Evolutionary conservation across 768 basidiomycete genomes (phyloP).

Genomic region (Stropharia rugosoannulata): DNA sequence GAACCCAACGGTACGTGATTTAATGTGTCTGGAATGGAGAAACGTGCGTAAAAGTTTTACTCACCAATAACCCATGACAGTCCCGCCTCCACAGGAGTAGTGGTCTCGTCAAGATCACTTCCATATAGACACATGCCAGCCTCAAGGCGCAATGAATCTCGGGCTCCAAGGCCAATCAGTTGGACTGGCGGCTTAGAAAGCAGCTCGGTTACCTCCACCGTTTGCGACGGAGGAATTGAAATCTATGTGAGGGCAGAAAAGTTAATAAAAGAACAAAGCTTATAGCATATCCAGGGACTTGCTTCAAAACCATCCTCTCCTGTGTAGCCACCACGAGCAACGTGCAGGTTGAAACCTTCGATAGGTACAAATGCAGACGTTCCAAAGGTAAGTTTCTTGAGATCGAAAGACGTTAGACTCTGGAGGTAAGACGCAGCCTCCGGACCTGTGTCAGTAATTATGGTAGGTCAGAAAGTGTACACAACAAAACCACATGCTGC

Average conservation of each 20-base stretch:
- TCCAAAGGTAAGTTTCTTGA: slow-evolving; percentile 78
- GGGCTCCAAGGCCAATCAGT: slow-evolving; percentile 86
- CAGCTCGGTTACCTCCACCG: slow-evolving; percentile 70
- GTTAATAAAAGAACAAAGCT: background rate
- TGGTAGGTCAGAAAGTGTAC: background rate
- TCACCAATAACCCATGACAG: slow-evolving; percentile 91
- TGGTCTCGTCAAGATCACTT: slow-evolving; percentile 86
- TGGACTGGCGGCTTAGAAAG: slow-evolving; percentile 66
- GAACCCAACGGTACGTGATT: background rate
- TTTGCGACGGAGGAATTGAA: slow-evolving; percentile 80
- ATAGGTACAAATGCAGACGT: slow-evolving; percentile 79
- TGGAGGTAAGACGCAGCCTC: slow-evolving; percentile 81
- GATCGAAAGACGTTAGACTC: slow-evolving; percentile 69
- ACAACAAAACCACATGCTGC: slow-evolving; percentile 7
- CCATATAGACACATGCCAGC: slow-evolving; percentile 98
- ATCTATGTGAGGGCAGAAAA: slow-evolving; percentile 48
- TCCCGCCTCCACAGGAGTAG: slow-evolving; percentile 87
- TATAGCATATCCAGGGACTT: background rate
- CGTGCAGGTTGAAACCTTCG: slow-evolving; percentile 77
- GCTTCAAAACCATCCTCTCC: slow-evolving; percentile 99
- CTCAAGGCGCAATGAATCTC: slow-evolving; percentile 93
- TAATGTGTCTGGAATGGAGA: background rate
- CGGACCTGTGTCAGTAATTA: slow-evolving; percentile 53
- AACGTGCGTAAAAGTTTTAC: slow-evolving; percentile 20
- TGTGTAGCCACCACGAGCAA: slow-evolving; percentile 95